Conservation (phyloP, 306 rosid genomes). For the Ormosia emarginata region DNA sequence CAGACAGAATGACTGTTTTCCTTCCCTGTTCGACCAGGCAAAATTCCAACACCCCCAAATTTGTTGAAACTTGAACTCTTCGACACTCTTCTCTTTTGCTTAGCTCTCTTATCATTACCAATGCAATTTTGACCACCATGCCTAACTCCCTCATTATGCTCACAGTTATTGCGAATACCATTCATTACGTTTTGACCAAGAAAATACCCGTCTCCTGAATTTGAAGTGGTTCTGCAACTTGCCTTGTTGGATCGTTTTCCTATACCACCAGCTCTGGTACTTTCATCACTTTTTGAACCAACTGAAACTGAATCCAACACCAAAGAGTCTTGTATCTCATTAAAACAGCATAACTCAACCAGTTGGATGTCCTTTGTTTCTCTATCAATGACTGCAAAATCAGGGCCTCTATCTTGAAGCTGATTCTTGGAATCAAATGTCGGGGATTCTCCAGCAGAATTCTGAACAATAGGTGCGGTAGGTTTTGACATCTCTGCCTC, state of each 20-base stretch:
- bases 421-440: slow-evolving; percentile 33
- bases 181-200: slow-evolving; percentile 22
- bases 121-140: slow-evolving; percentile 33
- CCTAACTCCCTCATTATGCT: slow-evolving; percentile 36
- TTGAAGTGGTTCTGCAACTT: slow-evolving; percentile 26
- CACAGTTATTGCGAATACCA: slow-evolving; percentile 20
- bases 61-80: slow-evolving; percentile 44
- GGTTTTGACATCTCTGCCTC: slow-evolving; percentile 31
- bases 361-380: slow-evolving; percentile 25
- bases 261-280: slow-evolving; percentile 21
- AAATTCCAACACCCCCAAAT: slow-evolving; percentile 38
- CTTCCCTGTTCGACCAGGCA: slow-evolving; percentile 53
- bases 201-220: slow-evolving; percentile 32
- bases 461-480: slow-evolving; percentile 5
- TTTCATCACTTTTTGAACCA: slow-evolving; percentile 43
- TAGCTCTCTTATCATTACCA: slow-evolving; percentile 47
- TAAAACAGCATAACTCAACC: slow-evolving; percentile 12
- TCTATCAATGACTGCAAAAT: slow-evolving; percentile 20
- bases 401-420: slow-evolving; percentile 17
- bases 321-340: slow-evolving; percentile 33
- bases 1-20: slow-evolving; percentile 70
- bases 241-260: slow-evolving; percentile 32
- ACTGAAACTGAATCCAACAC: slow-evolving; percentile 42
- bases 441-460: slow-evolving; percentile 22
- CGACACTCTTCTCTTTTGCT: slow-evolving; percentile 41